Evolutionary conservation across 192 early-diverging fungal genomes (phyloP).

Genomic region (Backusella luteola): DNA sequence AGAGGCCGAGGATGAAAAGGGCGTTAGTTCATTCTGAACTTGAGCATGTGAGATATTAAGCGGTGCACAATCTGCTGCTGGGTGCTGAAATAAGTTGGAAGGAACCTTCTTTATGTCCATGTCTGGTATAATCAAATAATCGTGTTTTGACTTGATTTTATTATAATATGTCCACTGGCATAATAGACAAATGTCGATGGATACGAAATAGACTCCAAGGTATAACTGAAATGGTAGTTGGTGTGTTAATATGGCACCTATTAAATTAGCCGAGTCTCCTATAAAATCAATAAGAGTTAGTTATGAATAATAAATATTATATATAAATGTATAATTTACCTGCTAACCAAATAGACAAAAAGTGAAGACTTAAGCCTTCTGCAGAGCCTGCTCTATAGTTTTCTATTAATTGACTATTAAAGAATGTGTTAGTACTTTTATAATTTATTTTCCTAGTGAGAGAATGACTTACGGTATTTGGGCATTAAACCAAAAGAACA

Average conservation of each 20-base stretch:
- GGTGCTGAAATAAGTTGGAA: conserved; percentile 23
- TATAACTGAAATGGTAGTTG: conserved; percentile 69
- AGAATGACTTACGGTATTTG: conserved; percentile 63
- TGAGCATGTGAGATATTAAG: conserved; percentile 9
- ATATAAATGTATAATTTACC: conserved; percentile 36
- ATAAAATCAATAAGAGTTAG: conserved; percentile 10
- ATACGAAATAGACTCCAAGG: conserved; percentile 22
- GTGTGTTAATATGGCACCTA: conserved; percentile 70
- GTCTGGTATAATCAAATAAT: conserved; percentile 6
- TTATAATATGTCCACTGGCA: conserved; percentile 32
- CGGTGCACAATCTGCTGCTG: conserved; percentile 18
- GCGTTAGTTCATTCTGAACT: conserved; percentile 21
- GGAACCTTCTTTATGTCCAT: conserved; percentile 1
- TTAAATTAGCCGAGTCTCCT: conserved; percentile 71
- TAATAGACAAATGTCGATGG: conserved; percentile 24
- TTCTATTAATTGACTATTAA: conserved; percentile 46
- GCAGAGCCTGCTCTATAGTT: conserved; percentile 52
- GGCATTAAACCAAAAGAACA: conserved; percentile 69
- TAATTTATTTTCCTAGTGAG: neutral
- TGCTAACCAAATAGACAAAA: conserved; percentile 63
- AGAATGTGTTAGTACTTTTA: conserved; percentile 5
- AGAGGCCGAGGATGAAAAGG: conserved; percentile 33
- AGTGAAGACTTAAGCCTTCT: conserved; percentile 53
- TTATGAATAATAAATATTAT: neutral
- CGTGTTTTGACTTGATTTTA: conserved; percentile 3